Percentiles rank a stretch among this genome's conserved stretches.
Evolutionary conservation across 202 grass and related monocot species (phyloP).

Genomic region (Musa balbisiana): DNA sequence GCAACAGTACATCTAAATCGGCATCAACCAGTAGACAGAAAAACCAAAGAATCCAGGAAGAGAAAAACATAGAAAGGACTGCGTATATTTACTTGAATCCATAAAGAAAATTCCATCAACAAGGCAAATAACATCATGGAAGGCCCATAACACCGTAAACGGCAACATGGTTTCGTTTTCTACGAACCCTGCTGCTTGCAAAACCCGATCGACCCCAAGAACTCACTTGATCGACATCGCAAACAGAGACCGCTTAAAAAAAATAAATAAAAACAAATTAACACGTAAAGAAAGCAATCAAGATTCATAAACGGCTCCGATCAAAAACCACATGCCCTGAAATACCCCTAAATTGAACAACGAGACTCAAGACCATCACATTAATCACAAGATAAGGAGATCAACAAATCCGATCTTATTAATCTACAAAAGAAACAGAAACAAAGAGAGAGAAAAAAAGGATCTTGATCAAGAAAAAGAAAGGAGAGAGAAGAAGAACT

Average conservation of each 20-base stretch:
- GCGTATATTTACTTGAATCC: no score
- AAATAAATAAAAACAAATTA: neutral
- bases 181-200: no score
- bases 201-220: neutral
- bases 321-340: neutral
- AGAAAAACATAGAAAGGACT: no score
- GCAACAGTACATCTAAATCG: no score
- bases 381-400: neutral
- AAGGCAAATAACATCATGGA: neutral
- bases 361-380: neutral
- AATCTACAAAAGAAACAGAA: neutral
- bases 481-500: neutral
- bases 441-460: neutral
- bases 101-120: neutral
- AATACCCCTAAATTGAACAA: neutral
- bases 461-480: neutral
- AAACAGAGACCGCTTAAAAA: neutral
- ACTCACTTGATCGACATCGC: neutral
- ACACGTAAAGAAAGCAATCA: neutral
- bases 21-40: no score
- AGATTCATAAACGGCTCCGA: neutral
- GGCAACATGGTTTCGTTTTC: neutral
- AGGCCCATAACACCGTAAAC: neutral
- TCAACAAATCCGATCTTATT: neutral
- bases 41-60: no score